phyloP scores from a whole-genome alignment of 495 filamentous ascomycete genomes.

The Penicillium diatomitis region DNA sequence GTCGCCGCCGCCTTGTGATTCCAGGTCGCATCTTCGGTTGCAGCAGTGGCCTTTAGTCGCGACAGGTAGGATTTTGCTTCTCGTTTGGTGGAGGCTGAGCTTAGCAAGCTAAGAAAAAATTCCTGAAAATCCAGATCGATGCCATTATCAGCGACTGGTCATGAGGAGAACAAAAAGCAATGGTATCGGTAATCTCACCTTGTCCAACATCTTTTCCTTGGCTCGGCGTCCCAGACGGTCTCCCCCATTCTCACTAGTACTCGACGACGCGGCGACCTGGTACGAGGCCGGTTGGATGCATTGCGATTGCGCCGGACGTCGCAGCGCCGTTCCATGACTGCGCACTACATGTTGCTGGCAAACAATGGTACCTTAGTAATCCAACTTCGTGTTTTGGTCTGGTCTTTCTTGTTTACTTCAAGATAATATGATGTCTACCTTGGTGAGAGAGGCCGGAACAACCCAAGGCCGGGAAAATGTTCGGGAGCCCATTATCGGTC shows the following conservation, averaged over 20 bases:
- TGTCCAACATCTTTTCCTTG: slow-evolving; percentile 40
- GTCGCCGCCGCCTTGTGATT: not conserved
- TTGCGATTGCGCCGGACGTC: slow-evolving; percentile 10
- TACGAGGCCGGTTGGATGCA: slow-evolving; percentile 6
- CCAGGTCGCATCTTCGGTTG: slow-evolving; percentile 9
- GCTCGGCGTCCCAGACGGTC: slow-evolving; percentile 36
- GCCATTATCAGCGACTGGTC: not conserved
- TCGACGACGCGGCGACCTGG: slow-evolving; percentile 33
- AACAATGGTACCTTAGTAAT: slow-evolving; percentile 3
- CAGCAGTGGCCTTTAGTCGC: slow-evolving; percentile 51
- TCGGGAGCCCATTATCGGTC: slow-evolving; percentile 26
- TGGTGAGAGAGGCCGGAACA: slow-evolving; percentile 22
- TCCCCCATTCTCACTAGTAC: slow-evolving; percentile 14
- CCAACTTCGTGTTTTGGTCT: too few relatives aligned
- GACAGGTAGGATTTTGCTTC: slow-evolving; percentile 84
- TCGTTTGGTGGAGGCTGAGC: slow-evolving; percentile 77
- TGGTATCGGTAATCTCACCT: slow-evolving; percentile 10
- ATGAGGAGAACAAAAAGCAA: too few relatives aligned
- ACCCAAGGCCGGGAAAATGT: slow-evolving; percentile 26
- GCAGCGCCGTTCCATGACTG: slow-evolving; percentile 6
- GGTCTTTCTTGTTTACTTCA: not conserved
- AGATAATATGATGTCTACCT: slow-evolving; percentile 9
- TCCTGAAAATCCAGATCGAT: slow-evolving; percentile 41
- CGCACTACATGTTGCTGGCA: slow-evolving; percentile 16
- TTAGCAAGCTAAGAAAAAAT: slow-evolving; percentile 72